Evolutionary conservation across 2,329 filamentous ascomycete species (phyloP), one percentile per base, ranked within the genome.

Genomic region (Pseudogymnoascus sp.): DNA sequence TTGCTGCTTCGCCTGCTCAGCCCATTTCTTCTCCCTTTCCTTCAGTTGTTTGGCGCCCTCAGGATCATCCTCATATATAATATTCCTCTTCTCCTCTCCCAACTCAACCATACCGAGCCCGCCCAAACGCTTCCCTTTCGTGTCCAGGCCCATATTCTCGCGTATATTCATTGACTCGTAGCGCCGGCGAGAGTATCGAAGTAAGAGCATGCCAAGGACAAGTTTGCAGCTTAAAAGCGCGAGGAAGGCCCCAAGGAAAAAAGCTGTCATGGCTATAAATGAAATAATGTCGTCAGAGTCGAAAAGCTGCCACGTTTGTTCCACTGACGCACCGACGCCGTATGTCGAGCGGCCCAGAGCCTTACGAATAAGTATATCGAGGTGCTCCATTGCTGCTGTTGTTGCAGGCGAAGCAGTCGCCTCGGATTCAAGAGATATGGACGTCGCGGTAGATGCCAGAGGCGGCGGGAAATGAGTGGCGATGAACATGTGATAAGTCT

Each of bases 401-500:
- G 91, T 89, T 5, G 88, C 87, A 0, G 90, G 89, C 0, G 90
- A 93, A 0, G 87, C 82, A 2, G 81, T 78, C 0, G 85, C 80
- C 0, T 72, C 76, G 31, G 84, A 84, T 44, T 90, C 88, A 3
- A 87, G 78, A 3, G 83, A 79, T 13, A 91, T 77, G 5, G 88
- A 83, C 17, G 88, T 87, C 59, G 88, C 83, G 29, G 85, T 79
- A 3, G 87, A 86, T 26, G 87, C 79, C 0, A 91, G 80, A 0
- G 91, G 90, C 7, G 89, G 83, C 0, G 91, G 89, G 35, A 97
- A 82, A 70, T 96, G 88, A 0, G 91, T 93, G 3, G 93, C 90
- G 13, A 97, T 83, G 72, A 97, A 96, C 93, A 97, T 97, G 76
- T 97, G 90, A 75, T 97, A 99, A 6, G 93, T 97, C 74, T 99